Base-by-base conservation (phyloP, 768 basidiomycete species). In the Leucocoprinus sp. region DNA sequence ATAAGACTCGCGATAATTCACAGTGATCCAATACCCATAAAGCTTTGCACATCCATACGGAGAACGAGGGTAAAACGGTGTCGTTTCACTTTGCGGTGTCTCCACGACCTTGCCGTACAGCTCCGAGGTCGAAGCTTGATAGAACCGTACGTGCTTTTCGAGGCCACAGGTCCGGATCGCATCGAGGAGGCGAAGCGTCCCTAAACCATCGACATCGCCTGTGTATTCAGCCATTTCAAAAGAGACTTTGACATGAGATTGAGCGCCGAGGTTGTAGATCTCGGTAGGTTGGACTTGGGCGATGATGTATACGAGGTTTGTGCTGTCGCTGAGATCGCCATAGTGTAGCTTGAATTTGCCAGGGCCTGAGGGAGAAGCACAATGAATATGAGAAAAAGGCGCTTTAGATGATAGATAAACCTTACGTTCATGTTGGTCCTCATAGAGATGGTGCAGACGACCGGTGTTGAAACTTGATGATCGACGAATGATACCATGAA, bases 171-270 rank as follows among this genome's bases (percentile, higher is more conserved):
- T 98, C 33, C 93, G 82, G 63, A 98, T 82, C 44, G 93, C 93
- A 57, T 98, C 95, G 48, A 98, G 84, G 48, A 98, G 78, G 55
- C 93, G 89, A 38, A 98, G 79, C 5, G 93, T 98, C 43, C 93
- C 93, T 31, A 98, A 74, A 6, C 84, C 93, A 56, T 98, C 93
- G 39, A 98, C 93, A 58, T 98, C 95, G 41, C 89, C 93, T 0
- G 95, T 98, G 69, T 98, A 98, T 66, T 98, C 93, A 19, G 93
- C 90, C 91, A 98, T 95, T 65, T 97, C 95, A 64, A 98, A 98
- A 21, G 93, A 96, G 53, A 98, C 93, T 65, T 98, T 98, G 71
- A 98, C 93, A 69, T 98, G 93, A 34, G 89, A 92, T 64, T 98
- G 93, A 12, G 93, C 93, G 36, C 92, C 93, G 42, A 98, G 83